Conservation (phyloP, 2,329 filamentous ascomycete genomes). For the Basipetospora chlamydospora region DNA sequence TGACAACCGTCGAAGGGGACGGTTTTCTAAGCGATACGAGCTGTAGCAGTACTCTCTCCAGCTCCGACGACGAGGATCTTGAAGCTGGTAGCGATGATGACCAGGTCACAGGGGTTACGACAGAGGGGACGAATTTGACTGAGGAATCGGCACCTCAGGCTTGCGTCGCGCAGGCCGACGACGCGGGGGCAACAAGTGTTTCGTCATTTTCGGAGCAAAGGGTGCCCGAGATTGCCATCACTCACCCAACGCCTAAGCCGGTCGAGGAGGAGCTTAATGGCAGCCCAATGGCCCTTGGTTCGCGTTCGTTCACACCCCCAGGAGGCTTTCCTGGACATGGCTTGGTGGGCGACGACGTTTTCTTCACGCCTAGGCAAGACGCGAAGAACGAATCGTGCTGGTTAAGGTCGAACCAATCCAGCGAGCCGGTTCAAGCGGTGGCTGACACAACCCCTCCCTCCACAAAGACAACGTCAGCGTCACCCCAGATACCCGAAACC, state of each 20-base stretch:
- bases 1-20: conserved; percentile 52
- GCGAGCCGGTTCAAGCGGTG: too few relatives aligned
- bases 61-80: conserved; percentile 23
- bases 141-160: not conserved
- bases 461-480: conserved; percentile 7
- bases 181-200: too few relatives aligned
- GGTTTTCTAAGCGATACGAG: conserved; percentile 35
- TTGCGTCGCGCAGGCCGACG: too few relatives aligned
- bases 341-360: conserved; percentile 8
- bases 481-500: not conserved
- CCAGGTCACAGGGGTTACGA: too few relatives aligned
- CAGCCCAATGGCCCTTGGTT: conserved; percentile 4
- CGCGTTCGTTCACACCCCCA: conserved; percentile 33
- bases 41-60: conserved; percentile 6
- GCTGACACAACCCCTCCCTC: conserved; percentile 20
- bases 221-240: conserved; percentile 31
- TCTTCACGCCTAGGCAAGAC: conserved; percentile 1
- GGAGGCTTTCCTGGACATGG: conserved; percentile 40
- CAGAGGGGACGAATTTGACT: not conserved
- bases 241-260: too few relatives aligned
- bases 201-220: too few relatives aligned
- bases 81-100: conserved; percentile 20
- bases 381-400: too few relatives aligned
- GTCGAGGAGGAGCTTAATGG: not conserved
- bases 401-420: too few relatives aligned